Evolutionary conservation across 2,329 filamentous ascomycete genomes (phyloP).

Genomic region (Colletotrichum limetticola): DNA sequence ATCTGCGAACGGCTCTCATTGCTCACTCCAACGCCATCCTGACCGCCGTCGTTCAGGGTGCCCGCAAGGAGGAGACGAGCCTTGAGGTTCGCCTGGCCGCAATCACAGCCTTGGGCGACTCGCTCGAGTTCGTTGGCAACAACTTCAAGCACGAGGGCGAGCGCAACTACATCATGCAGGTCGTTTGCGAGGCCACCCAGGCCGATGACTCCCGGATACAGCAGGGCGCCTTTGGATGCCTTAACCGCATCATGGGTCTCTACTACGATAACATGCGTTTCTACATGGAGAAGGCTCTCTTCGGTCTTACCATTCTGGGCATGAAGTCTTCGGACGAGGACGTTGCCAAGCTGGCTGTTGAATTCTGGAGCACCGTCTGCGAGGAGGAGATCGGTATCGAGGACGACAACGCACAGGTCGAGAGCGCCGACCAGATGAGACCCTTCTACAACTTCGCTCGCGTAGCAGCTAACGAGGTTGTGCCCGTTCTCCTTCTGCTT

Average conservation of each 20-base stretch:
- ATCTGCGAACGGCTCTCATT: constrained; percentile 83
- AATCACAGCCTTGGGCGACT: constrained; percentile 94
- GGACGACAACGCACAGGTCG: constrained; percentile 88
- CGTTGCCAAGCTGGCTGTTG: constrained; percentile 95
- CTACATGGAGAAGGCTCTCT: constrained; percentile 99
- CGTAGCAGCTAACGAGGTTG: constrained; percentile 92
- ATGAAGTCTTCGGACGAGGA: constrained; percentile 99
- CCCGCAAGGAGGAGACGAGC: constrained; percentile 95
- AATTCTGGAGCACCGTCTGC: constrained; percentile 99
- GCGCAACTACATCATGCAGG: constrained; percentile 99
- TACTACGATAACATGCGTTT: constrained; percentile 99
- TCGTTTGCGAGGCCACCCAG: constrained; percentile 98
- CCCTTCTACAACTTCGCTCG: constrained; percentile 96
- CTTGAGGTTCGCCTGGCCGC: constrained; percentile 90
- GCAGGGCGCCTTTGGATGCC: constrained; percentile 93
- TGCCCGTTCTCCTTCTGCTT: constrained; percentile 88
- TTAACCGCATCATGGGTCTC: constrained; percentile 98
- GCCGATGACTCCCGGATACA: constrained; percentile 91
- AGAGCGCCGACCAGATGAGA: constrained; percentile 85
- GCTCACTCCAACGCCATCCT: constrained; percentile 97
- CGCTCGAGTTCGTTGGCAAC: constrained; percentile 95
- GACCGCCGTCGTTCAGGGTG: constrained; percentile 96
- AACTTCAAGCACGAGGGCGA: constrained; percentile 99
- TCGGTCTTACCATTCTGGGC: constrained; percentile 95
- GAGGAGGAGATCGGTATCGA: constrained; percentile 99